Conservation (phyloP, 1,284 basidiomycete genomes). For the Coniophora puteana region DNA sequence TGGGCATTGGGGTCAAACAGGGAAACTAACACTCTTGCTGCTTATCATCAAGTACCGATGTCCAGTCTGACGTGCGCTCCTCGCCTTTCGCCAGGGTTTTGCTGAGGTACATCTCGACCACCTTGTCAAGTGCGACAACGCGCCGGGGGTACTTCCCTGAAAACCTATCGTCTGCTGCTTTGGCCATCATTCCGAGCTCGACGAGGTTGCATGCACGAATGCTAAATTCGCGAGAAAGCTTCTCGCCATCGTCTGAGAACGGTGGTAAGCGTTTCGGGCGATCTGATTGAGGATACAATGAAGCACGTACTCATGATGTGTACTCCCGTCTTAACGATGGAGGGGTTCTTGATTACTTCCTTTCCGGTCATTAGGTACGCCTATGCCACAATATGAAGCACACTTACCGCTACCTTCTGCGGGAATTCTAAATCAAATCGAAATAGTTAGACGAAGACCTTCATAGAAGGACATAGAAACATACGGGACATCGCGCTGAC, state of each 20-base stretch:
- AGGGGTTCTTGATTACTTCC: constrained; percentile 46
- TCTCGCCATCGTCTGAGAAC: constrained; percentile 54
- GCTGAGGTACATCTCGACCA: constrained; percentile 48
- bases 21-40: constrained; percentile 50
- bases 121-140: constrained; percentile 49
- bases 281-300: background rate
- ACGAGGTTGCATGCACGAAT: constrained; percentile 47
- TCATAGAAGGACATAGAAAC: constrained; percentile 3
- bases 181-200: constrained; percentile 52
- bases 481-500: constrained; percentile 51
- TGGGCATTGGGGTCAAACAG: background rate
- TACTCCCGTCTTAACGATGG: constrained; percentile 51
- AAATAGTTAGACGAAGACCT: too few relatives aligned
- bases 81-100: constrained; percentile 47
- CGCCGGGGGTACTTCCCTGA: constrained; percentile 33
- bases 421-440: constrained; percentile 40
- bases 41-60: constrained; percentile 35
- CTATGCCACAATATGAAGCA: constrained; percentile 1
- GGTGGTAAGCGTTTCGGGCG: background rate
- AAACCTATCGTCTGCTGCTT: constrained; percentile 42
- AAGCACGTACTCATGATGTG: constrained; percentile 55
- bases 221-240: constrained; percentile 59
- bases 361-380: constrained; percentile 15
- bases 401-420: constrained; percentile 32
- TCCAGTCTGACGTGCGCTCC: constrained; percentile 58